phyloP scores from a whole-genome alignment of 2,329 filamentous ascomycete genomes.

The Bisporella sp. region DNA sequence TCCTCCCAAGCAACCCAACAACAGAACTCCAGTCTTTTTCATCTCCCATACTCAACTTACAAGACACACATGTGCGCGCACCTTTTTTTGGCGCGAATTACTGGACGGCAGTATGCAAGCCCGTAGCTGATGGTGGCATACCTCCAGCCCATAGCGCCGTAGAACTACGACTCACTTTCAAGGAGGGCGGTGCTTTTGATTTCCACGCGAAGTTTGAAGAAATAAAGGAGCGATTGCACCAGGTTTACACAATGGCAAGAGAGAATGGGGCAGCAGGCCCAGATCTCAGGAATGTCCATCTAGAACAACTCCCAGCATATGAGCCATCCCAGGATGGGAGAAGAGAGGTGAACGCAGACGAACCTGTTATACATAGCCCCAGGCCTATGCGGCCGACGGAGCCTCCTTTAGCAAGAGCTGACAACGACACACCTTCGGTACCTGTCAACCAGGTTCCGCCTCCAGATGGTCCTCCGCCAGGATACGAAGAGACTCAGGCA shows the following conservation, averaged over 20 bases:
- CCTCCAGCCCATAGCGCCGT: constrained; percentile 65
- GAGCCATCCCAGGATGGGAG: constrained; percentile 43
- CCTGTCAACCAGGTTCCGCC: constrained; percentile 18
- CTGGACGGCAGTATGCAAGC: constrained; percentile 75
- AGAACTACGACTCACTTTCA: constrained; percentile 82
- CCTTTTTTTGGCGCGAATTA: constrained; percentile 92
- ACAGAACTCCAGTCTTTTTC: constrained; percentile 75
- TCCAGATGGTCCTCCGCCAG: constrained; percentile 76
- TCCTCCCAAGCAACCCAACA: constrained; percentile 68
- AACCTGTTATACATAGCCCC: constrained; percentile 16
- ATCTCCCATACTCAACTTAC: constrained; percentile 76
- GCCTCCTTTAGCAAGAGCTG: constrained; percentile 10
- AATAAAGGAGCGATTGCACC: constrained; percentile 75
- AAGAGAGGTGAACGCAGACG: constrained; percentile 14
- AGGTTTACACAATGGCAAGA: constrained; percentile 69
- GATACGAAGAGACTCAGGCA: constrained; percentile 87
- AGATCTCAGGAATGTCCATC: constrained; percentile 58
- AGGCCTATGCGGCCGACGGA: constrained; percentile 9
- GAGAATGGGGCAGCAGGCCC: constrained; percentile 52
- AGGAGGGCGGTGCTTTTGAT: constrained; percentile 90
- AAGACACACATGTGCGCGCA: constrained; percentile 78
- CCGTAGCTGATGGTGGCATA: constrained; percentile 77
- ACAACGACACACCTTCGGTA: constrained; percentile 12
- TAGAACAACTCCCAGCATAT: constrained; percentile 86
- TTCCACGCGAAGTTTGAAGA: constrained; percentile 78